A percentile compares a stretch with the other conserved stretches of the same genome.
Conservation (phyloP, 1,139 yeast species). For the Hansenula sp. region DNA sequence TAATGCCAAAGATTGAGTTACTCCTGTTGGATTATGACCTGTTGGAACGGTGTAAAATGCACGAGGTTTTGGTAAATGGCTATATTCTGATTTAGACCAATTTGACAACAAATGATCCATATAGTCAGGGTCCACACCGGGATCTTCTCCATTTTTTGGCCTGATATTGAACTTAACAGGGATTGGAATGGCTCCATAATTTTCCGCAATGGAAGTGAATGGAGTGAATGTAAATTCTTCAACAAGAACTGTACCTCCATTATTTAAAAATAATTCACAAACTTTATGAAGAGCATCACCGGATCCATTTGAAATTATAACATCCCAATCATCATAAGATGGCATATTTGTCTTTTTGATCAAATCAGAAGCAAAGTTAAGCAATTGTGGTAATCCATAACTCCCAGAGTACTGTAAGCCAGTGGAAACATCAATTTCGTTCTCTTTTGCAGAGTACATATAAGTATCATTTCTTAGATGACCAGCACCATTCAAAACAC, state of each 20-base stretch:
- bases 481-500: too few relatives aligned
- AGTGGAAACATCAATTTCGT: slow-evolving; percentile 35
- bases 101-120: slow-evolving; percentile 51
- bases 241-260: slow-evolving; percentile 51
- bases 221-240: slow-evolving; percentile 68
- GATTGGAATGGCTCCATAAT: slow-evolving; percentile 44
- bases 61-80: slow-evolving; percentile 46
- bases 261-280: slow-evolving; percentile 51
- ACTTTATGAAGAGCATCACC: slow-evolving; percentile 64
- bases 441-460: slow-evolving; percentile 22
- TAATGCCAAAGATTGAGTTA: slow-evolving; percentile 61
- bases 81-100: slow-evolving; percentile 50
- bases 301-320: slow-evolving; percentile 58
- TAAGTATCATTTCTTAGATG: slow-evolving; percentile 16
- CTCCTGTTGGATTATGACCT: slow-evolving; percentile 93
- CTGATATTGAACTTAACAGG: slow-evolving; percentile 45
- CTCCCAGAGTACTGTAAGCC: slow-evolving; percentile 49
- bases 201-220: slow-evolving; percentile 38
- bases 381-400: slow-evolving; percentile 40
- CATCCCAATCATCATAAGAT: slow-evolving; percentile 50
- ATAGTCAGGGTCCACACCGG: slow-evolving; percentile 49
- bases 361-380: slow-evolving; percentile 40
- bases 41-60: slow-evolving; percentile 71
- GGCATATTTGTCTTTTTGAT: slow-evolving; percentile 46
- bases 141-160: slow-evolving; percentile 27